A percentile compares a stretch with the other conserved stretches of the same genome.
Conservation (phyloP, 1,284 basidiomycete genomes). For the Testicularia cyperi region DNA sequence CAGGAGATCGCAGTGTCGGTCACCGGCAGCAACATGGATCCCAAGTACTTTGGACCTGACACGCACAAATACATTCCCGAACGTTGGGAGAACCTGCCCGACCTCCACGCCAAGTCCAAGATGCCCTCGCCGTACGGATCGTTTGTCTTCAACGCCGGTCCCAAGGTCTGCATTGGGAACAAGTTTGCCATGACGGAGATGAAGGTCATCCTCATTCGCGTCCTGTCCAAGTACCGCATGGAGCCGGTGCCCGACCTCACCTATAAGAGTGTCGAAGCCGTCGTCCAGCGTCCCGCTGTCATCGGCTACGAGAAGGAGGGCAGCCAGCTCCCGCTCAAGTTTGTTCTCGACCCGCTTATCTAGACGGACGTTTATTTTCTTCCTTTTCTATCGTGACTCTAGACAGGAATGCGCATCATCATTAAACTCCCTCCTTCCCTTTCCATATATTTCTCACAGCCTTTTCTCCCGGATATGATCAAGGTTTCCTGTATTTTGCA, state of each 20-base stretch:
- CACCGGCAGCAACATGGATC: constrained; percentile 29
- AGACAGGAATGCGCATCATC: no score
- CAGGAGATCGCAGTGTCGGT: constrained; percentile 34
- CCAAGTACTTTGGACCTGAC: constrained; percentile 47
- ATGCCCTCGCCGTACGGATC: constrained; percentile 43
- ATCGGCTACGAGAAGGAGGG: constrained; percentile 36
- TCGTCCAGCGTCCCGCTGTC: constrained; percentile 35
- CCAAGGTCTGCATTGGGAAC: constrained; percentile 52
- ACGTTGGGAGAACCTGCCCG: constrained; percentile 44
- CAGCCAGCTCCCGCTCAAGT: constrained; percentile 27
- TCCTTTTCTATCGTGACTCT: background rate
- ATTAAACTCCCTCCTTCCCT: no score
- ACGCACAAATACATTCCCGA: constrained; percentile 46
- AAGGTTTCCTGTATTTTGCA: no score
- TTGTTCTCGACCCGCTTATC: constrained; percentile 20
- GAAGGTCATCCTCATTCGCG: constrained; percentile 33
- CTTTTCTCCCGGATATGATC: no score
- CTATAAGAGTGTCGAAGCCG: constrained; percentile 38
- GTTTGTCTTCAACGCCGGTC: constrained; percentile 44
- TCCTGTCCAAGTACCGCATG: constrained; percentile 27
- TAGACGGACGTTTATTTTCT: no score
- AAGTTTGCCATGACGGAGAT: constrained; percentile 48
- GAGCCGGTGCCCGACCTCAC: constrained; percentile 25
- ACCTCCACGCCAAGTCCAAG: constrained; percentile 17
- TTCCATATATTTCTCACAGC: no score